Conservation (phyloP, 2,329 filamentous ascomycete species). For the Aspergillus sclerotialis region DNA sequence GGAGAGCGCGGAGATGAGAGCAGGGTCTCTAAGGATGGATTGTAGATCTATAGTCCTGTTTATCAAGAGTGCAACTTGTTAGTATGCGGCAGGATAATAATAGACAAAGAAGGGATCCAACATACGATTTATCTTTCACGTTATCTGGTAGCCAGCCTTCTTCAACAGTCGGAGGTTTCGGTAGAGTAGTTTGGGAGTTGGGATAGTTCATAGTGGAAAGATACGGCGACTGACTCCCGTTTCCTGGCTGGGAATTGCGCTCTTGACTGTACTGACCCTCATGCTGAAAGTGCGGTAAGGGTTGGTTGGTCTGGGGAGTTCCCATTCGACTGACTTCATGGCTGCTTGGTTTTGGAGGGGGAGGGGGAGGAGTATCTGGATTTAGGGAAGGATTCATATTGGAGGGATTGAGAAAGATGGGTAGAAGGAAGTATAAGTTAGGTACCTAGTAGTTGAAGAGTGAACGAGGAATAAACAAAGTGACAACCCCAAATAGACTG, state of each 20-base stretch:
- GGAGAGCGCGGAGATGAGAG: slow-evolving; percentile 67
- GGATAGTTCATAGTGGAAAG: slow-evolving; percentile 6
- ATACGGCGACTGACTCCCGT: slow-evolving; percentile 6
- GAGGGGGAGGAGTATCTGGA: slow-evolving; percentile 56
- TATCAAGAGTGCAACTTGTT: slow-evolving; percentile 1
- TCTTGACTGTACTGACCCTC: slow-evolving; percentile 15
- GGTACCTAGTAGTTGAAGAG: not conserved
- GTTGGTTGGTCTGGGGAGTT: slow-evolving; percentile 51
- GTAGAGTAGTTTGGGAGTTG: slow-evolving; percentile 11
- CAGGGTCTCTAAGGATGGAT: slow-evolving; percentile 64
- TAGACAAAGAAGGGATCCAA: slow-evolving; percentile 14
- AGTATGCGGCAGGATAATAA: slow-evolving; percentile 6
- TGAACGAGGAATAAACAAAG: not conserved
- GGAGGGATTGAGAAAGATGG: slow-evolving; percentile 16
- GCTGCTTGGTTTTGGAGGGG: slow-evolving; percentile 64
- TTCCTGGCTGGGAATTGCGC: slow-evolving; percentile 4
- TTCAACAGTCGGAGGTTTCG: slow-evolving; percentile 41
- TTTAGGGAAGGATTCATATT: slow-evolving; percentile 31
- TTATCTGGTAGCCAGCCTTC: slow-evolving; percentile 68
- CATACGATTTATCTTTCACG: slow-evolving; percentile 75
- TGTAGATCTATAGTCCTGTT: slow-evolving; percentile 50
- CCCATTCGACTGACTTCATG: slow-evolving; percentile 61
- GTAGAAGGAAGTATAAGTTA: slow-evolving; percentile 7
- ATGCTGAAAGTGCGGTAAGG: slow-evolving; percentile 36
- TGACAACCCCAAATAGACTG: no score